These are phyloP conservation scores for Cordyceps militaris DNA, from an alignment of 2,329 filamentous ascomycete genomes.

Conservation along the genomic window DNA sequence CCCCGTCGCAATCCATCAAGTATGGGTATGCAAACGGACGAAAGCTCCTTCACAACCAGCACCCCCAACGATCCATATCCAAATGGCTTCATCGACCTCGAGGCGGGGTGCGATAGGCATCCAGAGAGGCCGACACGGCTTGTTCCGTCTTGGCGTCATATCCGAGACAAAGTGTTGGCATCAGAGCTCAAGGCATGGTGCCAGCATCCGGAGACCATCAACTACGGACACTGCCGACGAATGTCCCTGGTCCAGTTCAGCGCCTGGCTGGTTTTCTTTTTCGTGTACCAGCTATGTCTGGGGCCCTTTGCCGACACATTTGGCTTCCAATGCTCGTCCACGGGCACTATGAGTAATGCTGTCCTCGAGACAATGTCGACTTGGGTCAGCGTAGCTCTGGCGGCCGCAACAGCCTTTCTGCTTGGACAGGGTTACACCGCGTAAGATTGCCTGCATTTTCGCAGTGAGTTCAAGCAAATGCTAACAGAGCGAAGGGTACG, in stretches of 20 bases:
- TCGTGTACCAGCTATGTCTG: not conserved
- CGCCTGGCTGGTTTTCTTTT: not conserved
- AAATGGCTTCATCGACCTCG: slow-evolving; percentile 5
- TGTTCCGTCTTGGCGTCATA: not conserved
- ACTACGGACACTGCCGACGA: slow-evolving; percentile 13
- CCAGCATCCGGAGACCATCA: slow-evolving; percentile 15
- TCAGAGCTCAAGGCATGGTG: slow-evolving; percentile 20
- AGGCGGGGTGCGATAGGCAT: not conserved
- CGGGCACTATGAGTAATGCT: not conserved
- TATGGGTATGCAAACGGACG: no score
- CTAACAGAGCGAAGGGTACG: slow-evolving; percentile 15
- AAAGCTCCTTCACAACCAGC: no score
- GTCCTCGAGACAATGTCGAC: not conserved
- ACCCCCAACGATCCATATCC: no score
- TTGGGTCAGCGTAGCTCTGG: slow-evolving; percentile 15
- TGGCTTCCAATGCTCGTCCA: not conserved
- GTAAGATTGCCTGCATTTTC: slow-evolving; percentile 11
- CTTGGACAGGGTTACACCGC: slow-evolving; percentile 18
- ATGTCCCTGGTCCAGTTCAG: not conserved
- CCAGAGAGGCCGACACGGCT: not conserved
- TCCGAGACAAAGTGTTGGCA: slow-evolving; percentile 5
- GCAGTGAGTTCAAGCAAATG: not conserved
- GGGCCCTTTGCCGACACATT: no score
- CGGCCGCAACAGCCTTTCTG: slow-evolving; percentile 13
- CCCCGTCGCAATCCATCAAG: no score